phyloP scores from a whole-genome alignment of 2,329 filamentous ascomycete genomes.

The Dryadomyces quercus-mongolicae region DNA sequence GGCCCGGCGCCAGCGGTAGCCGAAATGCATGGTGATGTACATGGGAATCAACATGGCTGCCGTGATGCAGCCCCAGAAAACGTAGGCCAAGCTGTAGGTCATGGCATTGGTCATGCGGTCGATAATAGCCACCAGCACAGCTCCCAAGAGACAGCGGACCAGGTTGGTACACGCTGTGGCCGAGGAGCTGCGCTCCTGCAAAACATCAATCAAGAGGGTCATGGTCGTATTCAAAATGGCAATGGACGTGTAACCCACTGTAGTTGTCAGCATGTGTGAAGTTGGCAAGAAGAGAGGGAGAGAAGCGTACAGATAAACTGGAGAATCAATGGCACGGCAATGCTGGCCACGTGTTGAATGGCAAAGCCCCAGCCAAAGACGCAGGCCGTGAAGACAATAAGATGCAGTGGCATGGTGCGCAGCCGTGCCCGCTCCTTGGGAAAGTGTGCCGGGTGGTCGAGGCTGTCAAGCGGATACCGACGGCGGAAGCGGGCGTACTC shows the following conservation, averaged over 20 bases:
- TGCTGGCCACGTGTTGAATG: constrained; percentile 13
- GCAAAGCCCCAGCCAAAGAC: constrained; percentile 19
- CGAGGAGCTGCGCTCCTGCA: constrained; percentile 17
- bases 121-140: constrained; percentile 17
- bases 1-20: constrained; percentile 3
- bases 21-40: constrained; percentile 6
- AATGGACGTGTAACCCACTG: constrained; percentile 19
- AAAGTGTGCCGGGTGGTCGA: constrained; percentile 10
- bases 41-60: constrained; percentile 6
- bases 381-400: constrained; percentile 14
- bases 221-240: constrained; percentile 20
- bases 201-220: constrained; percentile 20
- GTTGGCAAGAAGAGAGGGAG: background rate
- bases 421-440: constrained; percentile 18
- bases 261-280: background rate
- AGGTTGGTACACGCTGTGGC: constrained; percentile 19
- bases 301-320: constrained; percentile 11
- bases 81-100: constrained; percentile 3
- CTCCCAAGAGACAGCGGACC: constrained; percentile 17
- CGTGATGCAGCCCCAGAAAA: constrained; percentile 7
- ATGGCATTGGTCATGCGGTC: constrained; percentile 14
- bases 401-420: constrained; percentile 14
- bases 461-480: background rate
- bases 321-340: constrained; percentile 15
- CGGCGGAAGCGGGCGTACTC: constrained; percentile 15